Evolutionary conservation across 139 green algal species (phyloP).

Genomic region (Pseudopediastrum boryanum): DNA sequence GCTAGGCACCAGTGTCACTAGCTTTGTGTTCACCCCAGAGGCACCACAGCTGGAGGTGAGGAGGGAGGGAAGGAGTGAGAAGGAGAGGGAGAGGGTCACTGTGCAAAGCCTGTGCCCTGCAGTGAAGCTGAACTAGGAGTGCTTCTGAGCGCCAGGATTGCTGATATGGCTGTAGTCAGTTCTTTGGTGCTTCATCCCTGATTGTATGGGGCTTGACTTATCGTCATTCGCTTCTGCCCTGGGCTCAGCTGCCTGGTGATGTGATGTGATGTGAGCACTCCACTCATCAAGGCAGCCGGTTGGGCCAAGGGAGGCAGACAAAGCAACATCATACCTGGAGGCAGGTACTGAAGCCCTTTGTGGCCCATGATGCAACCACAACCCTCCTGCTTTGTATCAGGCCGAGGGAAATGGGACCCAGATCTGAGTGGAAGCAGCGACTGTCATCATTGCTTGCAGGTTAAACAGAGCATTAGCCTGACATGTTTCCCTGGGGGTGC

Average conservation of each 20-base stretch:
- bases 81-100: neutral
- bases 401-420: too few relatives aligned
- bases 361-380: neutral
- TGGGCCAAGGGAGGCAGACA: too few relatives aligned
- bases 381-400: neutral
- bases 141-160: neutral
- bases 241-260: too few relatives aligned
- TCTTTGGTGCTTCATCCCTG: neutral
- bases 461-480: neutral
- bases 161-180: neutral
- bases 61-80: too few relatives aligned
- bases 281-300: too few relatives aligned
- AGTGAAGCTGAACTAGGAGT: neutral
- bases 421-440: too few relatives aligned
- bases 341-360: too few relatives aligned
- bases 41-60: constrained; percentile 22
- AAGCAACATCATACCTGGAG: too few relatives aligned
- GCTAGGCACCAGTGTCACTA: neutral
- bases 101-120: neutral
- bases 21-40: constrained; percentile 20
- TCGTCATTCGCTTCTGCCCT: too few relatives aligned
- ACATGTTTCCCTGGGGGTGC: neutral
- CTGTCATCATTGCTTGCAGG: neutral
- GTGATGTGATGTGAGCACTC: too few relatives aligned
- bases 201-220: neutral